Conservation (phyloP, 768 basidiomycete species). For the Pluteus cervinus region DNA sequence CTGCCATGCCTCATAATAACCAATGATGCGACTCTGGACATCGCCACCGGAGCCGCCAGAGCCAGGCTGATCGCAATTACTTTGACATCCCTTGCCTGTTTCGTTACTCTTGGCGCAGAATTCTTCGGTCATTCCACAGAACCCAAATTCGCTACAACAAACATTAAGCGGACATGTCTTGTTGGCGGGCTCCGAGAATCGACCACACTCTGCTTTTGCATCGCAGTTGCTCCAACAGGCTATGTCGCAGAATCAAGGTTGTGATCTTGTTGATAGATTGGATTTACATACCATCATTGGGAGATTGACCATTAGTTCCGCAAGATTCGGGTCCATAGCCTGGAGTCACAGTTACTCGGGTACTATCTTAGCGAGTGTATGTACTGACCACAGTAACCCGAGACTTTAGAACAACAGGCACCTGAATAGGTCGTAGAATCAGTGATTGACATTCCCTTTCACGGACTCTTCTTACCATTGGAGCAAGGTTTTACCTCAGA, state of each 20-base stretch:
- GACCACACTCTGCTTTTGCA: slow-evolving; percentile 9
- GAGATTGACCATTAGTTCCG: slow-evolving; percentile 8
- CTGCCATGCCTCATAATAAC: slow-evolving; percentile 16
- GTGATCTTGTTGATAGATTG: too few relatives aligned
- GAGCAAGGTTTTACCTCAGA: too few relatives aligned
- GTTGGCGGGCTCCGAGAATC: slow-evolving; percentile 4
- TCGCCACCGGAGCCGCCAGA: slow-evolving; percentile 7
- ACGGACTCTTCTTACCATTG: slow-evolving; percentile 1
- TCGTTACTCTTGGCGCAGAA: slow-evolving; percentile 7
- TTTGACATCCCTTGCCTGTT: slow-evolving; percentile 5
- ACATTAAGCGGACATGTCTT: slow-evolving; percentile 9
- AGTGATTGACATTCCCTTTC: neutral
- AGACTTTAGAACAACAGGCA: slow-evolving; percentile 17
- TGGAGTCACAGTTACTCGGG: neutral
- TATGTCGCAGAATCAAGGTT: too few relatives aligned
- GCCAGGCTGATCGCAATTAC: slow-evolving; percentile 1
- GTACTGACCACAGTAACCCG: slow-evolving; percentile 18
- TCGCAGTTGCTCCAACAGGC: too few relatives aligned
- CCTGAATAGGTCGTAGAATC: slow-evolving; percentile 8
- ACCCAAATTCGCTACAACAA: slow-evolving; percentile 8
- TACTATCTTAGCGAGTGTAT: neutral
- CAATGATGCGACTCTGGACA: slow-evolving; percentile 17
- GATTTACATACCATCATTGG: too few relatives aligned
- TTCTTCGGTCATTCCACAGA: slow-evolving; percentile 11
- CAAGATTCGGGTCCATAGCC: slow-evolving; percentile 13